Evolutionary conservation across 2,329 filamentous ascomycete species (phyloP), one percentile per base, ranked within the genome.

Genomic region (Sporothrix euskadiensis): DNA sequence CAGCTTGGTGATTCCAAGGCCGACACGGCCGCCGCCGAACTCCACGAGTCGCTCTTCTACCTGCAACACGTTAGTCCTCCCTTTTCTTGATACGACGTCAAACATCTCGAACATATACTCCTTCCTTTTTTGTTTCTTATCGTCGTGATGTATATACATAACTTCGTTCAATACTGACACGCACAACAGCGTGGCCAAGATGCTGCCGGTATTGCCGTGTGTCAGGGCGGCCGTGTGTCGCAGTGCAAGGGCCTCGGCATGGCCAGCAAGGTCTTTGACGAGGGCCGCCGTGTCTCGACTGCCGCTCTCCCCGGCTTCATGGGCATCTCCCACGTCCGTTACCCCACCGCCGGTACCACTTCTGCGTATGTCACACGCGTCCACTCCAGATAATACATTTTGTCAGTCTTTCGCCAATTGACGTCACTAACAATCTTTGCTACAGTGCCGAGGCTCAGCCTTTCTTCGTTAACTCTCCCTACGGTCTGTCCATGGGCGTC

Each of bases 231-330:
- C 75, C 88, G 93, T 59, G 91, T 97, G 77, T 95, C 91, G 81
- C 93, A 97, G 80, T 92, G 92, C 85, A 98, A 98, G 84, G 94
- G 94, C 77, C 94, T 94, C 80, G 94, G 94, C 72, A 91, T 97
- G 87, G 94, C 92, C 41, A 56, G 30, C 68, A 74, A 76, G 52
- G 94, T 97, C 77, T 97, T 97, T 82, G 86, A 91, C 71, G 92
- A 97, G 76, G 94, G 93, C 76, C 87, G 89, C 74, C 88, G 92
- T 75, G 86, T 94, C 63, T 63, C 74, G 47, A 26, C 74, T 56
- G 84, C 88, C 68, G 90, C 94, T 78, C 87, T 96, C 70, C 92
- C 93, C 14, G 94, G 94, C 47, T 95, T 89, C 82, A 94, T 96
- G 92, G 94, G 75, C 54, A 73, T 97, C 74, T 92, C 89, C 57